phyloP scores from a whole-genome alignment of 1,139 yeast species.

The Lodderomyces margitis region DNA sequence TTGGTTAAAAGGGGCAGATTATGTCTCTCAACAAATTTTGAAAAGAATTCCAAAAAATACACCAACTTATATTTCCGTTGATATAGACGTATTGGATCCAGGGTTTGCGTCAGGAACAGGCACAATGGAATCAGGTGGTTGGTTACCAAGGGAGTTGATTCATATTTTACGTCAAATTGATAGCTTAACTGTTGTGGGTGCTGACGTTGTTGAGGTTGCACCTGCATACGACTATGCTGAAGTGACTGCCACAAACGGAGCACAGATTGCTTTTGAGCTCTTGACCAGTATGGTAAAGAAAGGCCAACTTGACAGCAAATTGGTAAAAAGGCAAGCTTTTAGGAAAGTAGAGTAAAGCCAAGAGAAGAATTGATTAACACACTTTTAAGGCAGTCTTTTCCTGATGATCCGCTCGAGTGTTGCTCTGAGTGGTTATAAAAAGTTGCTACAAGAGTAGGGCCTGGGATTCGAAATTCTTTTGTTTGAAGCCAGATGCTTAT shows the following conservation, averaged over 20 bases:
- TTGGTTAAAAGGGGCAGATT: constrained; percentile 58
- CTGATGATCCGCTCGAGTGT: background rate
- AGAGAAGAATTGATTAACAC: background rate
- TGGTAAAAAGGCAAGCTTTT: constrained; percentile 5
- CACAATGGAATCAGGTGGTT: constrained; percentile 80
- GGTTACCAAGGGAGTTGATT: constrained; percentile 73
- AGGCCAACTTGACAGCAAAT: constrained; percentile 28
- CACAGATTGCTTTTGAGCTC: constrained; percentile 70
- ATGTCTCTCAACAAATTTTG: constrained; percentile 51
- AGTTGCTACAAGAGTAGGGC: too few species aligned
- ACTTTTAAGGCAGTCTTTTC: background rate
- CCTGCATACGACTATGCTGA: constrained; percentile 75
- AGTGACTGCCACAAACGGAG: constrained; percentile 72
- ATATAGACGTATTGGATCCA: constrained; percentile 80
- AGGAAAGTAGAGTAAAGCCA: background rate
- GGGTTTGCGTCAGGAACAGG: constrained; percentile 83
- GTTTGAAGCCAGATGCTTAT: too few species aligned
- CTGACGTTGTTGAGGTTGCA: constrained; percentile 75
- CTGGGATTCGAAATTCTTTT: too few species aligned
- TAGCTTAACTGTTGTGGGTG: constrained; percentile 64
- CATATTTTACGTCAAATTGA: constrained; percentile 60
- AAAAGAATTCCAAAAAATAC: constrained; percentile 49
- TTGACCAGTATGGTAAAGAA: constrained; percentile 72
- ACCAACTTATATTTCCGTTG: constrained; percentile 72
- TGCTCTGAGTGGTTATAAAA: background rate